phyloP scores from a whole-genome alignment of 352 stramenopile genomes.

The Globisporangium sylvaticum region DNA sequence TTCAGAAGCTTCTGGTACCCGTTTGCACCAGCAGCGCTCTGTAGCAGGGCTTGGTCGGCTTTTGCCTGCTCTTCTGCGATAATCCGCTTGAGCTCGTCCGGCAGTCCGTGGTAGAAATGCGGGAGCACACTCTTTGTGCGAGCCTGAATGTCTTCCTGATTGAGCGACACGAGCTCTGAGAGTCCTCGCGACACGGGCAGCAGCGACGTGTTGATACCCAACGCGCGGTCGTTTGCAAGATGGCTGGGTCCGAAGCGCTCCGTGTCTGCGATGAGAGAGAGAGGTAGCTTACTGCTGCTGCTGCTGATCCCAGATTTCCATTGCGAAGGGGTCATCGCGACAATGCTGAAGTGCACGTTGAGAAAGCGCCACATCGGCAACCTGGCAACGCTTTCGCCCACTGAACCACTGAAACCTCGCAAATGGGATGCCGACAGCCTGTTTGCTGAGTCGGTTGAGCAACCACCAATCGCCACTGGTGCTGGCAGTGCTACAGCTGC shows the following conservation, averaged over 20 bases:
- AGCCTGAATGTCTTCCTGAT: slow-evolving; percentile 29
- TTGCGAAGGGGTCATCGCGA: slow-evolving; percentile 43
- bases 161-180: slow-evolving; percentile 32
- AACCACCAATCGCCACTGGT: slow-evolving; percentile 9
- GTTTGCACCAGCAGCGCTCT: not conserved
- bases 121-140: slow-evolving; percentile 37
- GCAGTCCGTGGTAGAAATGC: slow-evolving; percentile 76
- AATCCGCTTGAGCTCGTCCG: slow-evolving; percentile 68
- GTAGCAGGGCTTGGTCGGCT: slow-evolving; percentile 9
- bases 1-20: slow-evolving; percentile 39
- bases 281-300: not conserved
- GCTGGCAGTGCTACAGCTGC: not conserved
- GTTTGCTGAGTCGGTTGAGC: not conserved
- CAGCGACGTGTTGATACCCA: slow-evolving; percentile 31
- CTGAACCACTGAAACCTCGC: slow-evolving; percentile 28
- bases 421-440: slow-evolving; percentile 15
- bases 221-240: slow-evolving; percentile 41
- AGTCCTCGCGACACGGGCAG: slow-evolving; percentile 35
- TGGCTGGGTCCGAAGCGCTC: slow-evolving; percentile 56
- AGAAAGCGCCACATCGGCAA: slow-evolving; percentile 46
- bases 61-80: slow-evolving; percentile 54
- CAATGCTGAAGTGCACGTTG: slow-evolving; percentile 34
- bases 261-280: slow-evolving; percentile 25
- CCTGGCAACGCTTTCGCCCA: slow-evolving; percentile 28
- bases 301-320: slow-evolving; percentile 22